These are phyloP conservation scores for Sphagnum tenellum DNA, from an alignment of 225 moss, liverwort and hornwort species.

Conservation along the genomic window DNA sequence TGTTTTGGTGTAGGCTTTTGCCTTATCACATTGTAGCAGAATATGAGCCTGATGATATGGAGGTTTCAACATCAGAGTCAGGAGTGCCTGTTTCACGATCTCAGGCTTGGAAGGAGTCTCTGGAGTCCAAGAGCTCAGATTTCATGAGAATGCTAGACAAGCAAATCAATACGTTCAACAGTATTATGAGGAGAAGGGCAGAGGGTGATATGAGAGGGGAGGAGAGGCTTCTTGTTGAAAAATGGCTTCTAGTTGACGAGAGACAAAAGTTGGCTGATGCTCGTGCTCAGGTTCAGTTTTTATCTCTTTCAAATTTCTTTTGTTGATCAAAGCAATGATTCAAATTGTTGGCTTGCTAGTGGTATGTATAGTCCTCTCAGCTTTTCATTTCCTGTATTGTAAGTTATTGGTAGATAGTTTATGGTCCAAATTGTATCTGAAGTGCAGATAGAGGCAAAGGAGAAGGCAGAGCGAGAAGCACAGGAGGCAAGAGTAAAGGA, in stretches of 20 bases:
- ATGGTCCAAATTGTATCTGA: too few species aligned
- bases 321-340: too few species aligned
- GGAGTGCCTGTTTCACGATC: constrained; percentile 48
- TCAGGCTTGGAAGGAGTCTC: constrained; percentile 74
- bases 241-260: constrained; percentile 83
- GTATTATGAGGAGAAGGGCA: constrained; percentile 51
- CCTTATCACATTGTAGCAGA: constrained; percentile 93
- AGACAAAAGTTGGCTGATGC: constrained; percentile 75
- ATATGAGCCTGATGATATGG: constrained; percentile 79
- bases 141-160: constrained; percentile 58
- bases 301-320: too few species aligned
- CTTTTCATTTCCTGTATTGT: too few species aligned
- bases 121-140: constrained; percentile 57
- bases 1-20: constrained; percentile 50
- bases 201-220: constrained; percentile 91
- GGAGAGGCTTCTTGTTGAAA: constrained; percentile 86
- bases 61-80: constrained; percentile 43
- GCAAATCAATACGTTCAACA: constrained; percentile 70
- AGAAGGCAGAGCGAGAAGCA: constrained; percentile 84
- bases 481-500: constrained; percentile 76
- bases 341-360: too few species aligned
- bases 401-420: too few species aligned
- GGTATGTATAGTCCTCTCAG: too few species aligned
- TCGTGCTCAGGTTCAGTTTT: constrained; percentile 47
- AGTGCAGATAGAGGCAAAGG: constrained; percentile 82